Conservation (phyloP, 768 basidiomycete genomes). For the Leucogyrophana mollusca region DNA sequence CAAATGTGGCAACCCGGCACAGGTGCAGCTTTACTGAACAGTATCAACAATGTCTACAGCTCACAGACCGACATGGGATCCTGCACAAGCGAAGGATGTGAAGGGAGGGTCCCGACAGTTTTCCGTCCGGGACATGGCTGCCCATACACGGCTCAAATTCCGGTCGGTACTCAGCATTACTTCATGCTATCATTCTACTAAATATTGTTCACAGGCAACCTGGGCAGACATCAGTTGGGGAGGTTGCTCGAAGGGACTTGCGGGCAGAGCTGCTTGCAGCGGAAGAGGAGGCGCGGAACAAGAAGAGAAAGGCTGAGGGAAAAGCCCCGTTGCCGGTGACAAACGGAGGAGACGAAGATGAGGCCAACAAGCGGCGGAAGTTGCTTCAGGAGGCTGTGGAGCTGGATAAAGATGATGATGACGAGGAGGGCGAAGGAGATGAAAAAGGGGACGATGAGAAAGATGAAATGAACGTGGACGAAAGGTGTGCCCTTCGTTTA, state of each 20-base stretch:
- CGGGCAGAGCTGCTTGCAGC: conserved; percentile 80
- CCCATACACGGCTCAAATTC: conserved; percentile 98
- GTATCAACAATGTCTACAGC: conserved; percentile 74
- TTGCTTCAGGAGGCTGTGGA: conserved; percentile 83
- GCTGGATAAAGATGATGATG: conserved; percentile 88
- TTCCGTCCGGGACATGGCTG: conserved; percentile 90
- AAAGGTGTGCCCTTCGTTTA: conserved; percentile 36
- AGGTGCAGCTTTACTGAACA: too few species aligned
- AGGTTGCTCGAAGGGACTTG: conserved; percentile 79
- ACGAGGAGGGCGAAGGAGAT: conserved; percentile 46
- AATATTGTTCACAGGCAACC: conserved; percentile 59
- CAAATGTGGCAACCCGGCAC: too few species aligned
- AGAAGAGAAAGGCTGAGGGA: conserved; percentile 92
- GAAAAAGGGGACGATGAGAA: conserved; percentile 34
- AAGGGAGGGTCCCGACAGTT: conserved; percentile 91
- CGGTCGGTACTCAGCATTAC: conserved; percentile 51
- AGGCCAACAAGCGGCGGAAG: conserved; percentile 79
- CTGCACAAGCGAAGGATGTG: conserved; percentile 90
- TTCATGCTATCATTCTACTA: too few species aligned
- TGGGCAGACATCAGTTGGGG: conserved; percentile 80
- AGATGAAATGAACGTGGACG: conserved; percentile 38
- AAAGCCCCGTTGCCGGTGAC: conserved; percentile 38
- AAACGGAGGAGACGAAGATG: conserved; percentile 55
- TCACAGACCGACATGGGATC: conserved; percentile 96
- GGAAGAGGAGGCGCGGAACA: conserved; percentile 83